phyloP scores from a whole-genome alignment of 495 filamentous ascomycete genomes.

The Penicillium parvum region DNA sequence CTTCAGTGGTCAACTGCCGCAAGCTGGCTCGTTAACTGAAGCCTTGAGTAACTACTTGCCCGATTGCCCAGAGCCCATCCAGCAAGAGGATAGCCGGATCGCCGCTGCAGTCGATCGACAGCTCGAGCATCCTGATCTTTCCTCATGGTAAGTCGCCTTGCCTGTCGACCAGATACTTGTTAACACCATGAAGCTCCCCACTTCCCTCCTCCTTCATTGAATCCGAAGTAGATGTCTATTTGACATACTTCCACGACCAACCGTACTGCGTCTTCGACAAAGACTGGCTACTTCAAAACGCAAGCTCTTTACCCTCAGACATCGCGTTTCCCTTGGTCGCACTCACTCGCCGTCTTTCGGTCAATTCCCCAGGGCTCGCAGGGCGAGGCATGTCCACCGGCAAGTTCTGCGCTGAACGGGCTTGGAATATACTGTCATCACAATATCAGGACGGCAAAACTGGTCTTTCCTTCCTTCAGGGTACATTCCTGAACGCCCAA shows the following conservation, averaged over 20 bases:
- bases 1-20: slow-evolving; percentile 7
- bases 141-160: background rate
- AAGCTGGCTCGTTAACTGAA: background rate
- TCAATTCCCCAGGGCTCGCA: slow-evolving; percentile 4
- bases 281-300: slow-evolving; percentile 19
- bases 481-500: slow-evolving; percentile 25
- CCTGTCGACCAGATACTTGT: background rate
- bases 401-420: slow-evolving; percentile 16
- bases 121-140: background rate
- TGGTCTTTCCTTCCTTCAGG: slow-evolving; percentile 26
- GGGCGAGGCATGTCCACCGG: slow-evolving; percentile 1
- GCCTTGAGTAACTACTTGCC: background rate
- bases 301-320: slow-evolving; percentile 14
- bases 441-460: slow-evolving; percentile 15
- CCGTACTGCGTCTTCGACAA: slow-evolving; percentile 25
- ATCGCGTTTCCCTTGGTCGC: slow-evolving; percentile 23
- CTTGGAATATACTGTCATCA: slow-evolving; percentile 20
- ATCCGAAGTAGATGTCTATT: slow-evolving; percentile 22
- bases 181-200: background rate
- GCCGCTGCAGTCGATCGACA: background rate
- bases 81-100: background rate
- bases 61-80: background rate
- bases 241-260: slow-evolving; percentile 27
- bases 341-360: slow-evolving; percentile 23
- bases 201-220: slow-evolving; percentile 11